Evolutionary conservation across 768 basidiomycete species (phyloP).

Genomic region (Tricholoma bakamatsutake): DNA sequence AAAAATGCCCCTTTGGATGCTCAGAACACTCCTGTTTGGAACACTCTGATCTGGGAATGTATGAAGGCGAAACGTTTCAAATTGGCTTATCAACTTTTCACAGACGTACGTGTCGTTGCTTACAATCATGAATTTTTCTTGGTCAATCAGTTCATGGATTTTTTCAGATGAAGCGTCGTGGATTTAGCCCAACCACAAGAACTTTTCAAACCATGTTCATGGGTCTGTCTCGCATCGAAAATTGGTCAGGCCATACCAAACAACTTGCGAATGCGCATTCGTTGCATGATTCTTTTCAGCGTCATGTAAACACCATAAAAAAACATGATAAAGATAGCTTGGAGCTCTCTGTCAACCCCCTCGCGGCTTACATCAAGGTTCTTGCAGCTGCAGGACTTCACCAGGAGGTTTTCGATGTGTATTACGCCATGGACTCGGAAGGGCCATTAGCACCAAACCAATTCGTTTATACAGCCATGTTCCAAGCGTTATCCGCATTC

Average conservation of each 20-base stretch:
- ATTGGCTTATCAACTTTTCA: constrained; percentile 58
- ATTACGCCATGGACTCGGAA: constrained; percentile 56
- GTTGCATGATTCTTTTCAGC: constrained; percentile 53
- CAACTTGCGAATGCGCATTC: constrained; percentile 58
- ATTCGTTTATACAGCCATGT: constrained; percentile 60
- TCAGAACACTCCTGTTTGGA: constrained; percentile 75
- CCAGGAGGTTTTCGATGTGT: constrained; percentile 72
- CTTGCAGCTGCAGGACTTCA: constrained; percentile 55
- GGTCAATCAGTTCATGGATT: constrained; percentile 1
- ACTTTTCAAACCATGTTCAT: constrained; percentile 69
- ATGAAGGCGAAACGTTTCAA: constrained; percentile 52
- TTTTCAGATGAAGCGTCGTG: constrained; percentile 77
- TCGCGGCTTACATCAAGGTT: constrained; percentile 60
- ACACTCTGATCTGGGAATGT: constrained; percentile 65
- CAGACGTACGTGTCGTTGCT: constrained; percentile 45
- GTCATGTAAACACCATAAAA: constrained; percentile 44
- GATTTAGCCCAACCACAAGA: constrained; percentile 59
- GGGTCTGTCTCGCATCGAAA: constrained; percentile 54
- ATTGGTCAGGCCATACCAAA: constrained; percentile 54
- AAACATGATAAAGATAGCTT: constrained; percentile 38
- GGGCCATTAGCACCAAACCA: constrained; percentile 59
- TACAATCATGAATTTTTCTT: constrained; percentile 2
- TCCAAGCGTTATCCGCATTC: constrained; percentile 41
- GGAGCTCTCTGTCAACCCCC: constrained; percentile 45
- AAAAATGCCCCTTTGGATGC: constrained; percentile 66